Evolutionary conservation across 2,329 filamentous ascomycete species (phyloP).

Genomic region (Cercospora beticola): DNA sequence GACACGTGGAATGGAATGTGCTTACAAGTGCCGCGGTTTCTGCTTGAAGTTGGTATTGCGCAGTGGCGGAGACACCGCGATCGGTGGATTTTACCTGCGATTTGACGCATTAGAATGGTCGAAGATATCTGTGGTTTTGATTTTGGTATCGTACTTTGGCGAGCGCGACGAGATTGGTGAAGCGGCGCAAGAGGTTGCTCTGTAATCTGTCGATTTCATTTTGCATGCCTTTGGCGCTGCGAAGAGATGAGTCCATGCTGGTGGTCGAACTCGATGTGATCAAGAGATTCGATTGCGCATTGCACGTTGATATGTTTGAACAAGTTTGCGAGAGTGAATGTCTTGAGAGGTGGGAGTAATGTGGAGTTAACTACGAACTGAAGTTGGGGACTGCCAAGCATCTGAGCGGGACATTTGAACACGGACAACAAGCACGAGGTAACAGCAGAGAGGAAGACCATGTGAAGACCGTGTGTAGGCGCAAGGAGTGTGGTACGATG

Average conservation of each 20-base stretch:
- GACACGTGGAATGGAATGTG: neutral
- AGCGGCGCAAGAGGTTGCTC: slow-evolving; percentile 50
- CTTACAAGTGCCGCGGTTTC: slow-evolving; percentile 58
- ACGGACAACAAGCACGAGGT: neutral
- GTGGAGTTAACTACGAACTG: neutral
- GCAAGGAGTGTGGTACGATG: slow-evolving; percentile 8
- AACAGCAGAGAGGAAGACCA: neutral
- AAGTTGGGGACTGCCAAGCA: neutral
- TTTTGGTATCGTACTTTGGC: slow-evolving; percentile 45
- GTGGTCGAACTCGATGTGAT: too few relatives aligned
- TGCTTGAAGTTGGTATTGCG: slow-evolving; percentile 58
- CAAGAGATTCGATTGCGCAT: slow-evolving; percentile 27
- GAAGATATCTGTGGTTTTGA: too few relatives aligned
- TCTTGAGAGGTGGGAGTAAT: neutral
- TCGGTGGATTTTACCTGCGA: slow-evolving; percentile 52
- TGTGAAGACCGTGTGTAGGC: neutral
- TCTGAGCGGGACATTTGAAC: neutral
- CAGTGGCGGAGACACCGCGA: slow-evolving; percentile 56
- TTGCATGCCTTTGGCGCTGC: slow-evolving; percentile 45
- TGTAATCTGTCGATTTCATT: slow-evolving; percentile 44
- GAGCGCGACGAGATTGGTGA: slow-evolving; percentile 56
- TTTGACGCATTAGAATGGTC: neutral
- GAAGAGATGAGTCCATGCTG: slow-evolving; percentile 46
- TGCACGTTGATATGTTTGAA: neutral
- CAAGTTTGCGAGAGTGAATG: neutral